These are phyloP conservation scores for Paramecium tetraurelia DNA, from an alignment of 73 alveolate genomes.

Conservation along the genomic window DNA sequence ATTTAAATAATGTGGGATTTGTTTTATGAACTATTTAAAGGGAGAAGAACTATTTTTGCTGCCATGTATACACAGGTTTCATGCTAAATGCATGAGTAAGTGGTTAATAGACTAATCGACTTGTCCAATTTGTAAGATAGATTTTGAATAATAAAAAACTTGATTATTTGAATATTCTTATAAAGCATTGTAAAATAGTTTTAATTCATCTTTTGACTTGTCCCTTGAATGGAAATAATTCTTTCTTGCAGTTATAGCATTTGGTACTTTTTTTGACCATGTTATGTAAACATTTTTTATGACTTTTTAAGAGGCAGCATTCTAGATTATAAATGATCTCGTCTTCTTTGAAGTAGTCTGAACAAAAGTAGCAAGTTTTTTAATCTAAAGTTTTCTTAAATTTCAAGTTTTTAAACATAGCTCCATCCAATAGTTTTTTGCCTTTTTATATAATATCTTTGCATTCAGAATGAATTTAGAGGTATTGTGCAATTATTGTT, in stretches of 20 bases:
- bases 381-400: background rate
- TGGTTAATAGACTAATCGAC: background rate
- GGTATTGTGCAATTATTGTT: background rate
- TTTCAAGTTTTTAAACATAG: background rate
- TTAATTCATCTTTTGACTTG: background rate
- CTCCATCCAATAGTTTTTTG: background rate
- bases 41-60: background rate
- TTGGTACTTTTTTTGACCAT: background rate
- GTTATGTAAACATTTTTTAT: background rate
- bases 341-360: background rate
- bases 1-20: background rate
- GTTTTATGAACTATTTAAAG: background rate
- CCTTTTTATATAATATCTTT: background rate
- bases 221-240: background rate
- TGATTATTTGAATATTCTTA: background rate
- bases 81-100: background rate
- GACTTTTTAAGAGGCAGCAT: background rate
- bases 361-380: background rate
- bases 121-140: constrained; percentile 29
- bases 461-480: background rate
- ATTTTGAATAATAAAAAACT: background rate
- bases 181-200: background rate
- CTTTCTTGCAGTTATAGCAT: background rate
- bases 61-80: constrained; percentile 23
- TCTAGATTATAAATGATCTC: background rate